phyloP scores from a whole-genome alignment of 106 monocot genomes.

The Dendrobium officinale region DNA sequence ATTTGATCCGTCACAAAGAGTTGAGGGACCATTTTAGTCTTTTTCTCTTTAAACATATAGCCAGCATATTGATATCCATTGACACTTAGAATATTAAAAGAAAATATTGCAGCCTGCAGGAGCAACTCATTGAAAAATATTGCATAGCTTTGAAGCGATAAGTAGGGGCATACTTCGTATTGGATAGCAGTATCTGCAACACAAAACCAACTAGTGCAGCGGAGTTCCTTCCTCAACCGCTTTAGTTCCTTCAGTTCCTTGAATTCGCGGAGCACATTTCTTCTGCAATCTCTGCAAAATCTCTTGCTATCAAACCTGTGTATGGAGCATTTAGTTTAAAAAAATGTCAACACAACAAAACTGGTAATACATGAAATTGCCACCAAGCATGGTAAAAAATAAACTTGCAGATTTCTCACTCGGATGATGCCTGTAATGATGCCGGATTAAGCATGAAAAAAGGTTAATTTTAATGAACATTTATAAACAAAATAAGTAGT shows the following conservation, averaged over 20 bases:
- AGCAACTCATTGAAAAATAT: neutral
- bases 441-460: neutral
- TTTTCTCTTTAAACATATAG: too few relatives aligned
- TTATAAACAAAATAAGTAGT: neutral
- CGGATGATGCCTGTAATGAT: neutral
- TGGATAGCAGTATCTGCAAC: constrained; percentile 61
- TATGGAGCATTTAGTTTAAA: constrained; percentile 1
- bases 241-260: constrained; percentile 79
- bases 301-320: constrained; percentile 79
- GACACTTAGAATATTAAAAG: neutral
- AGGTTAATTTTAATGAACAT: neutral
- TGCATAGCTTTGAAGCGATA: neutral
- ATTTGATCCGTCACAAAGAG: too few relatives aligned
- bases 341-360: neutral
- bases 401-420: neutral
- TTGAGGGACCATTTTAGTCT: too few relatives aligned
- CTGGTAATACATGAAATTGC: neutral
- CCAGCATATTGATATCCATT: neutral
- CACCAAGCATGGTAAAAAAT: neutral
- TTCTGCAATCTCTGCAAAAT: constrained; percentile 77
- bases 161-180: constrained; percentile 37
- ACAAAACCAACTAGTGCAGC: constrained; percentile 66
- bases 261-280: constrained; percentile 70
- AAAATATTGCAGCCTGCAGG: neutral
- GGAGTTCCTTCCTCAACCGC: constrained; percentile 55